Percentiles rank a stretch among this genome's conserved stretches.
These are phyloP conservation scores for Arthroderma sp. DNA, from an alignment of 2,329 filamentous ascomycete genomes.

Conservation along the genomic window DNA sequence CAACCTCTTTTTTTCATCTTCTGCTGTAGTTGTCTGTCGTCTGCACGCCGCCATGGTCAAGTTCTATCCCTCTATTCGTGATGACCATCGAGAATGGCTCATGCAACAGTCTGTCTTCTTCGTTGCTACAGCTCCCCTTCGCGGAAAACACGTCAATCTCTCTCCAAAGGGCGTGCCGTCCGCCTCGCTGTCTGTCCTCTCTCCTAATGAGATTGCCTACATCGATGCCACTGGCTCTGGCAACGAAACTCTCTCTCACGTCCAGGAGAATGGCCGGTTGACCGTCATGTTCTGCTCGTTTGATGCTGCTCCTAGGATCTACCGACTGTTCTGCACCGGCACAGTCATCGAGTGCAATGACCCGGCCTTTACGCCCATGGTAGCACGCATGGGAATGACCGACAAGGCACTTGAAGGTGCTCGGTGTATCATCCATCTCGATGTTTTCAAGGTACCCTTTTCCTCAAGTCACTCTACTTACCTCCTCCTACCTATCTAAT, in stretches of 20 bases:
- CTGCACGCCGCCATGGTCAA: conserved; percentile 43
- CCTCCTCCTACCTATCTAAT: not conserved
- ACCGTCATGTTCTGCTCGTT: conserved; percentile 64
- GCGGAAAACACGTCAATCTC: conserved; percentile 58
- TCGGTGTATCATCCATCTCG: conserved; percentile 47
- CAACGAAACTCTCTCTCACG: conserved; percentile 60
- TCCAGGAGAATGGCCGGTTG: conserved; percentile 63
- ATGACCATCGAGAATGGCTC: conserved; percentile 49
- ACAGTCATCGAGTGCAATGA: conserved; percentile 48
- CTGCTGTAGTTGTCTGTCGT: too few relatives aligned
- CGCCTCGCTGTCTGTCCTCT: conserved; percentile 49
- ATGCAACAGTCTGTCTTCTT: conserved; percentile 60
- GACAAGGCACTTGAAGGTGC: conserved; percentile 32
- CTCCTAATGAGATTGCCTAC: conserved; percentile 50
- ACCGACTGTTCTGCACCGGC: conserved; percentile 50
- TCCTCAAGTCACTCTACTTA: conserved; percentile 1
- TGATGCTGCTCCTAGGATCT: conserved; percentile 44
- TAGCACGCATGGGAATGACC: conserved; percentile 33
- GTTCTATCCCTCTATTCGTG: conserved; percentile 43
- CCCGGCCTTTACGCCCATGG: conserved; percentile 33
- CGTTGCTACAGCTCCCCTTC: conserved; percentile 56
- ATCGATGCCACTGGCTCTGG: conserved; percentile 64
- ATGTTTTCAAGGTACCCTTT: conserved; percentile 44
- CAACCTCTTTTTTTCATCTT: too few relatives aligned
- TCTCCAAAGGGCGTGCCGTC: conserved; percentile 59